Base-by-base conservation (phyloP, 306 rosid genomes). In the Trifolium dubium region DNA sequence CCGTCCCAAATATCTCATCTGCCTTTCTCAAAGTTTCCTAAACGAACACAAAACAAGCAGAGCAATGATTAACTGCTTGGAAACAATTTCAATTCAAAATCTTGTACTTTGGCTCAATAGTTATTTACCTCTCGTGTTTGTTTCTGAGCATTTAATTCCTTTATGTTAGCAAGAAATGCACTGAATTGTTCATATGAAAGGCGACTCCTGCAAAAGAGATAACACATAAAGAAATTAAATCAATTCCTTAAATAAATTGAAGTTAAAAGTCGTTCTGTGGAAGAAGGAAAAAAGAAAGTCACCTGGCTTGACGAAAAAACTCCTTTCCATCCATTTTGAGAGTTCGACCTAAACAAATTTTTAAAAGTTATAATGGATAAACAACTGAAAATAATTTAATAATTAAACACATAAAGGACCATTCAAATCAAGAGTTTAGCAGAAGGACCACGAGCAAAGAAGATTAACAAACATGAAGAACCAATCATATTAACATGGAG, bases 291-390 rank as follows among this genome's bases (percentile, higher is more conserved):
- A 74, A 75, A 50, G 71, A 72, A 63, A 53, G 76, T 37, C 59
- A 90, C 99, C 99, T 90, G 51, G 99, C 98, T 60, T 87, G 98
- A 73, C 99, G 97, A 43, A 95, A 95, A 78, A 95, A 95, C 82
- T 95, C 99, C 83, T 95, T 95, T 74, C 99, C 99, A 79, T 95
- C 99, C 56, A 95, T 89, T 81, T 93, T 89, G 53, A 97, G 96
- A 59, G 93, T 79, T 18, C 98, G 96, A 47, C 97, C 99, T 95
- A 47, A 74, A 79, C 41, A 85, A 12, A 65, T 43, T 66, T 75
- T 77, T 54, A 34, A 13, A 41, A 43, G 60, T 41, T 3, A 83
- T 43, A 44, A 63, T 44, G n/a, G 44, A 53, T 63, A 34, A 74
- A 51, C 11, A 60, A 28, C 53, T 47, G 50, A 76, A 62, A 67